Evolutionary conservation across 306 rosid species (phyloP), one percentile per base, ranked within the genome.

Genomic region (Cyclanthera cordifolia): DNA sequence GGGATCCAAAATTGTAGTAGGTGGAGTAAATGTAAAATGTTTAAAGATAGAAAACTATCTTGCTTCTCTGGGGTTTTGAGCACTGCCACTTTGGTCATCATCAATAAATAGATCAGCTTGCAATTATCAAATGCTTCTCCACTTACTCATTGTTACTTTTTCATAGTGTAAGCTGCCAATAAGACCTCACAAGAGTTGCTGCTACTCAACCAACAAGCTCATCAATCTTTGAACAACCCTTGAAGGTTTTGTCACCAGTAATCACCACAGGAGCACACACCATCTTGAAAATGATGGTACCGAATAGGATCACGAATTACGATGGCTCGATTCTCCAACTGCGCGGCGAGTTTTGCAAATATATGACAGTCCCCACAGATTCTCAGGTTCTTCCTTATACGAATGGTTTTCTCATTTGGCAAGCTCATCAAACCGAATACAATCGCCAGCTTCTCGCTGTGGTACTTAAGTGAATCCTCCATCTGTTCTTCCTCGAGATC

Each of bases 281-380:
- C 95, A 69, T 81, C 82, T 77, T 20, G 87, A 78, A 91, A 87
- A 79, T 89, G 97, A 82, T 91, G 97, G 78, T 88, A 91, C 11
- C 97, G 82, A 41, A 91, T 78, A 23, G 97, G 95, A 68, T 91
- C 97, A 78, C 97, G 79, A 47, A 91, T 81, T 75, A 88, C 95
- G 56, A 91, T 87, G 20, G 34, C 75, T 19, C 95, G 73, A 64
- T 81, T 71, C 76, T 86, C 96, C 71, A 79, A 67, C 71, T 85
- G 83, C 3, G 95, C 59, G 9, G 82, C 63, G 46, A 87, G 86
- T 69, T 88, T 91, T 55, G 95, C 88, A 59, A 91, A 91, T 41
- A 81, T 65, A 76, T 91, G 97, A 70, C 95, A 91, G 79, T 91
- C 97, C 54, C 97, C 96, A 43, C 95, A 91, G 7, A 91, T 91